These are phyloP conservation scores for Polyplosphaeria fusca DNA, from an alignment of 495 filamentous ascomycete species.

Conservation along the genomic window DNA sequence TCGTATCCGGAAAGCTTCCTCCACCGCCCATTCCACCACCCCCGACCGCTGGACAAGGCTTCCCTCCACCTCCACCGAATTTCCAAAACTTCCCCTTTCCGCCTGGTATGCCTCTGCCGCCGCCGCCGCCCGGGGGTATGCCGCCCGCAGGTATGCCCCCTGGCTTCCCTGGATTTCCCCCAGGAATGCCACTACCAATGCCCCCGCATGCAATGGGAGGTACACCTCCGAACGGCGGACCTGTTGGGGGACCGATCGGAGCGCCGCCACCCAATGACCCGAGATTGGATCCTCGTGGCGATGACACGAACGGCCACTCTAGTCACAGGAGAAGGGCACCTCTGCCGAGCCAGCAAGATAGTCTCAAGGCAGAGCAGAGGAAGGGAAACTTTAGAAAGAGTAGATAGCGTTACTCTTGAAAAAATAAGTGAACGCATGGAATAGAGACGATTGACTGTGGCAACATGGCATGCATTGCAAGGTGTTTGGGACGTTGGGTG, in stretches of 20 bases:
- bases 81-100: constrained; percentile 19
- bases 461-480: too few relatives aligned
- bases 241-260: constrained; percentile 16
- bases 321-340: constrained; percentile 57
- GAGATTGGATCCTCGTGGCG: constrained; percentile 25
- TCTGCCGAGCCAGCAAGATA: constrained; percentile 79
- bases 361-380: constrained; percentile 69
- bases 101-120: constrained; percentile 20
- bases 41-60: constrained; percentile 24
- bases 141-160: constrained; percentile 13
- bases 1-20: constrained; percentile 40
- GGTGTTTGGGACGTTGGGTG: too few relatives aligned
- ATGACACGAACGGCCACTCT: constrained; percentile 33
- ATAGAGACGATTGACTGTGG: too few relatives aligned
- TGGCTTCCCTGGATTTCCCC: constrained; percentile 25
- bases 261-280: constrained; percentile 18
- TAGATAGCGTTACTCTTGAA: too few relatives aligned
- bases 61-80: constrained; percentile 23
- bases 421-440: too few relatives aligned
- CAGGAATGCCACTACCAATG: constrained; percentile 23
- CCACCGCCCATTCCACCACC: constrained; percentile 48
- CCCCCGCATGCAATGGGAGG: background rate
- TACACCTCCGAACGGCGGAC: constrained; percentile 41
- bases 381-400: constrained; percentile 53
- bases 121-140: constrained; percentile 34